A percentile compares a stretch with the other conserved stretches of the same genome.
Evolutionary conservation across 2,329 filamentous ascomycete genomes (phyloP).

Genomic region (Colletotrichum higginsianum): DNA sequence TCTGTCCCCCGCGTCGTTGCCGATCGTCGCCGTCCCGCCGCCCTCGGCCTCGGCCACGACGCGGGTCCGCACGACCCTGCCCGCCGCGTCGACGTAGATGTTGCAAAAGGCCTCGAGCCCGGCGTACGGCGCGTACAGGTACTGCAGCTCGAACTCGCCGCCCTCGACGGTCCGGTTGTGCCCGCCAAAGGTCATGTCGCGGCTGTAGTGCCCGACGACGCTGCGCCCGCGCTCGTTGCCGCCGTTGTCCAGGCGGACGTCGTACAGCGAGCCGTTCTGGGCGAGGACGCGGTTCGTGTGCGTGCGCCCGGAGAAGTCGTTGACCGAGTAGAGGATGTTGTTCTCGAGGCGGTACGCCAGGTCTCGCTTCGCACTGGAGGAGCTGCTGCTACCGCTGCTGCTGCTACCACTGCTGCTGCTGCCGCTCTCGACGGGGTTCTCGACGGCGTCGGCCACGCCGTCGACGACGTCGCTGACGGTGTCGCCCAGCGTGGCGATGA

Average conservation of each 20-base stretch:
- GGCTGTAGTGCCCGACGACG: conserved; percentile 64
- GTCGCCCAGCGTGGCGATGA: conserved; percentile 69
- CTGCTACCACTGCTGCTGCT: conserved; percentile 3
- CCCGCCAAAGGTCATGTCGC: conserved; percentile 69
- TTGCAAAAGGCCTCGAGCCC: conserved; percentile 62
- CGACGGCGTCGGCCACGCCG: conserved; percentile 40
- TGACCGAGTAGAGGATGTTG: conserved; percentile 73
- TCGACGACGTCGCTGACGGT: conserved; percentile 64
- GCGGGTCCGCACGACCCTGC: conserved; percentile 65
- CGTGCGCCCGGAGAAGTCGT: conserved; percentile 70
- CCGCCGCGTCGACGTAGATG: conserved; percentile 63
- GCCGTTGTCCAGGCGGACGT: conserved; percentile 68
- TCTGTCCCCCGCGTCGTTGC: conserved; percentile 50
- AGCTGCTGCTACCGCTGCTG: conserved; percentile 29
- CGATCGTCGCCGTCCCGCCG: conserved; percentile 67
- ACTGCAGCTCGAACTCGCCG: conserved; percentile 67
- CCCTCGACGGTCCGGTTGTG: conserved; percentile 62
- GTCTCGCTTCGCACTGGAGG: conserved; percentile 44
- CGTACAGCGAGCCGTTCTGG: conserved; percentile 69
- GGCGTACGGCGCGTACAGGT: conserved; percentile 66
- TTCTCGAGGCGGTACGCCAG: conserved; percentile 64
- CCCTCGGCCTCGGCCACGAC: conserved; percentile 67
- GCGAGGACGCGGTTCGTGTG: conserved; percentile 71
- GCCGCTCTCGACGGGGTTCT: conserved; percentile 38
- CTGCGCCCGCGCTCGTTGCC: conserved; percentile 60